Evolutionary conservation across 305 asterid species (phyloP).

Genomic region (Fraxinus ornus): DNA sequence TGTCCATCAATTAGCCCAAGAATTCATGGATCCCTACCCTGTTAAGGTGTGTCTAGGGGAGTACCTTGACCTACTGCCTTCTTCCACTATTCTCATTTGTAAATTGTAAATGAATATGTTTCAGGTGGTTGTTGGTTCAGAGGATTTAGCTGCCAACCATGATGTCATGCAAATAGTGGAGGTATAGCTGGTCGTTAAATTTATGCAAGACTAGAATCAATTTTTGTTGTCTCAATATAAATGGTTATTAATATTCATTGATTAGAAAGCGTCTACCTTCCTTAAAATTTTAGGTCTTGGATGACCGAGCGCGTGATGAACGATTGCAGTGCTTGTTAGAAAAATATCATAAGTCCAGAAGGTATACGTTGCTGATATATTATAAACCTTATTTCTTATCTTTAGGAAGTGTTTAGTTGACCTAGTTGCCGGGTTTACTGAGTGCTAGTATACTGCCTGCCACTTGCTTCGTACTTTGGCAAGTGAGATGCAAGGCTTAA

Average conservation of each 20-base stretch:
- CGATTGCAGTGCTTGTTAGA: constrained; percentile 71
- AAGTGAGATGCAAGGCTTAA: no score
- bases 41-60: constrained; percentile 57
- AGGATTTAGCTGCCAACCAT: constrained; percentile 97
- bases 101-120: constrained; percentile 22
- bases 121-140: constrained; percentile 98
- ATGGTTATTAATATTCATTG: constrained; percentile 3
- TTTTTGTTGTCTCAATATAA: background rate
- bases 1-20: constrained; percentile 89
- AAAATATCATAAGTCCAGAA: constrained; percentile 91
- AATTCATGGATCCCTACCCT: constrained; percentile 87
- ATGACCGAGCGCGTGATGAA: constrained; percentile 91
- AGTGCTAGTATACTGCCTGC: background rate
- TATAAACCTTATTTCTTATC: background rate
- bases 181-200: constrained; percentile 42
- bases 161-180: constrained; percentile 99
- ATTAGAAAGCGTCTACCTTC: background rate
- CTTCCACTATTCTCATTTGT: background rate
- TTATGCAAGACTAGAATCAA: background rate
- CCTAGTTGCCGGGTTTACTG: background rate
- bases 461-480: no score
- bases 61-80: background rate
- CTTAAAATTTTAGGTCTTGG: constrained; percentile 68
- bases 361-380: constrained; percentile 33
- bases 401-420: background rate